Base-by-base conservation (phyloP, 305 asterid species). In the Fraxinus greggii region DNA sequence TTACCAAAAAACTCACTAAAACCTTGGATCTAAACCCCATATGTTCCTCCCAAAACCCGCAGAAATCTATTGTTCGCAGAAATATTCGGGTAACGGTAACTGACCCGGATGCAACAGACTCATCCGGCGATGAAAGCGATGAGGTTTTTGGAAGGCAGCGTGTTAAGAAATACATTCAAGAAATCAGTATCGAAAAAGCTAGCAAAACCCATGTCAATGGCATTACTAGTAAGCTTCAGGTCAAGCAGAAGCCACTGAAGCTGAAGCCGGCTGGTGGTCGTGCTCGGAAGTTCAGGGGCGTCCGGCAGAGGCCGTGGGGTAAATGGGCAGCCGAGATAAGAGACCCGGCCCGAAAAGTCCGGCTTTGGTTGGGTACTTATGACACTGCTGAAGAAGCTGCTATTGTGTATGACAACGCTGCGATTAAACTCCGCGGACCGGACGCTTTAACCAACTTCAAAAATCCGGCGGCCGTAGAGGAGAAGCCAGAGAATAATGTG, bases 261-360 rank as follows among this genome's bases (percentile, higher is more conserved):
- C 70, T 19, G 0, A 81, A 78, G 59, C 70, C 78, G 72, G 78
- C 85, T 10, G 10, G 29, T 32, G 88, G 87, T 42, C 85, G 86
- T 28, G 82, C 54, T 0, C 78, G 88, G 83, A 92, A 91, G 87
- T 91, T 90, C 82, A 84, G 93, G 17, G 95, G 97, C 0, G 95
- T 92, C 4, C 88, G 94, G 48, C 93, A 88, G 73, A 84, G 97
- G 79, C 95, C 95, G 0, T 92, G 97, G 97, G 95, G 95, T 0
- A 92, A 90, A 42, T 92, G 93, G 93, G 95, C 95, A 0, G 95
- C 95, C 12, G 95, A 92, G 82, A 92, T 92, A 31, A 82, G 95
- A 12, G 97, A 91, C 89, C 97, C 97, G 0, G 78, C 83, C 0
- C 83, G 81, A 24, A 85, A 88, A 35, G 88, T 88, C 1, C 29